Conservation (phyloP, 345 rosid species). For the Iberis pinnata region DNA sequence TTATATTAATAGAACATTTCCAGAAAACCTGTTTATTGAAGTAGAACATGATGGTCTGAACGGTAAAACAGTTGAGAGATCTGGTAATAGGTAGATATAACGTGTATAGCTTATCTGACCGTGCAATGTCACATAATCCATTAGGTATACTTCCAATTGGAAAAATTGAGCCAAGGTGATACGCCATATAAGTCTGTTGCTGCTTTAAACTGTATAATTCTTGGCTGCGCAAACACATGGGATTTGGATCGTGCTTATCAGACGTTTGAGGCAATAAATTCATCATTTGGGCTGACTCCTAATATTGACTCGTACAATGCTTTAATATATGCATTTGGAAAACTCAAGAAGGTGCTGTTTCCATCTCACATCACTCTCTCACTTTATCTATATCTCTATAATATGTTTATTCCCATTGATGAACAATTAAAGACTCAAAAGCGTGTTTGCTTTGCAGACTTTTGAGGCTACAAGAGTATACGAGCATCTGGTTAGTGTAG, state of each 20-base stretch:
- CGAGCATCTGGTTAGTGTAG: conserved; percentile 67
- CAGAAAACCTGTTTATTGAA: not conserved
- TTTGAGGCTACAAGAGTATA: conserved; percentile 79
- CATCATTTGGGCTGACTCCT: conserved; percentile 69
- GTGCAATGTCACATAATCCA: conserved; percentile 15
- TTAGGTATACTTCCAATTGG: conserved; percentile 89
- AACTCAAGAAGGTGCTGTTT: conserved; percentile 66
- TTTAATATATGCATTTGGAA: conserved; percentile 76
- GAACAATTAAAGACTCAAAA: conserved; percentile 9
- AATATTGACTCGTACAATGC: conserved; percentile 84
- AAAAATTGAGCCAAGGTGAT: conserved; percentile 59
- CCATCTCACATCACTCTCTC: conserved; percentile 5
- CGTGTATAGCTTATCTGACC: conserved; percentile 8
- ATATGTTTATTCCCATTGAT: not conserved
- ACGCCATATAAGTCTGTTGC: conserved; percentile 86
- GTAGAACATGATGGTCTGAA: conserved; percentile 4
- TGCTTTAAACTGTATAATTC: conserved; percentile 82
- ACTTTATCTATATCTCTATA: not conserved
- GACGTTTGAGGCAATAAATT: conserved; percentile 82
- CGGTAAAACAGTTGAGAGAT: no score
- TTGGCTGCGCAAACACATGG: conserved; percentile 94
- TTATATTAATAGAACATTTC: no score
- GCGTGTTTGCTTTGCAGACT: conserved; percentile 44
- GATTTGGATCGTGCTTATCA: conserved; percentile 92
- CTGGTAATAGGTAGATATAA: conserved; percentile 7